Evolutionary conservation across 441 rosid species (phyloP).

Genomic region (Corymbia calophylla): DNA sequence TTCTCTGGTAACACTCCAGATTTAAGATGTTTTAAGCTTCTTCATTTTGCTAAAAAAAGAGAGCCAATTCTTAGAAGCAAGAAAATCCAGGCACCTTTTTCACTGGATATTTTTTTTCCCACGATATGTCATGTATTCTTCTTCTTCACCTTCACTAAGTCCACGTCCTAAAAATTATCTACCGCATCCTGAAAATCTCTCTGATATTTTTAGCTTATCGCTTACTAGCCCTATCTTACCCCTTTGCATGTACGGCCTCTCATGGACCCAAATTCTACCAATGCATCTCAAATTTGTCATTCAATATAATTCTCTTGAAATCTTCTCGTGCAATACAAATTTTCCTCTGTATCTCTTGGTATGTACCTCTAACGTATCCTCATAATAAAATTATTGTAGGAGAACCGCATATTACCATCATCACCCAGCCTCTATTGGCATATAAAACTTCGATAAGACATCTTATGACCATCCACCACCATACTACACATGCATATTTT

Average conservation of each 20-base stretch:
- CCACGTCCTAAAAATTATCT: background rate
- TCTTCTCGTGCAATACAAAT: background rate
- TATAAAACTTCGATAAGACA: background rate
- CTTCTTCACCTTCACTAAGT: background rate
- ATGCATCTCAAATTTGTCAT: background rate
- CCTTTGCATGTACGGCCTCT: background rate
- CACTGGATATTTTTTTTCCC: accelerated
- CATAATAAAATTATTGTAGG: background rate
- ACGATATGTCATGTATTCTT: background rate
- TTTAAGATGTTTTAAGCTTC: background rate
- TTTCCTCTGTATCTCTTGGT: background rate
- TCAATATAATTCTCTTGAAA: background rate
- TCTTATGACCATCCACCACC: background rate
- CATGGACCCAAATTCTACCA: background rate
- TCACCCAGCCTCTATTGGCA: background rate
- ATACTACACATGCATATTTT: background rate
- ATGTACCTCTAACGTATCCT: background rate
- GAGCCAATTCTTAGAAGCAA: background rate
- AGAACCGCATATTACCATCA: background rate
- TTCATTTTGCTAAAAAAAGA: background rate
- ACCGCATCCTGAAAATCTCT: background rate
- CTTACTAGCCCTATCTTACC: background rate
- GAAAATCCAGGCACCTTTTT: background rate
- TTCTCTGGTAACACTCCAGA: background rate
- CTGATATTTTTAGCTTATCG: background rate